A percentile compares a stretch with the other conserved stretches of the same genome.
These are phyloP conservation scores for Avicennia marina DNA, from an alignment of 257 asterid genomes.

Conservation along the genomic window DNA sequence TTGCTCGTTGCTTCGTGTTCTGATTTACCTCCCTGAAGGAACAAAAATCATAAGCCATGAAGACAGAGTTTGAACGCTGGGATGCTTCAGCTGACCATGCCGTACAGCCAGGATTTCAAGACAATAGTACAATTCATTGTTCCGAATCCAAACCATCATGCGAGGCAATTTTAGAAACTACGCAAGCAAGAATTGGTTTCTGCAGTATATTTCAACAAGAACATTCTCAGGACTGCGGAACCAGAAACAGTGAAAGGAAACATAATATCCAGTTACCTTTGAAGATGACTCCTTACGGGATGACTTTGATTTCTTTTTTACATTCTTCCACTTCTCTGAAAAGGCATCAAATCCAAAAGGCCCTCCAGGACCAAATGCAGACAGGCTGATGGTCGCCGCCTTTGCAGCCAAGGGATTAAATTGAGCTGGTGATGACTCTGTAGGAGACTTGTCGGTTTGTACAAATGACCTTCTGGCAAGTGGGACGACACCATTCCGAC, in stretches of 20 bases:
- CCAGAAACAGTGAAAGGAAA: constrained; percentile 10
- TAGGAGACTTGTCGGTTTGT: constrained; percentile 33
- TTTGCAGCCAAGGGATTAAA: constrained; percentile 90
- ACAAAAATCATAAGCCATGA: not conserved
- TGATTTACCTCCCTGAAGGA: constrained; percentile 53
- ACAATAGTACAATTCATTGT: too few relatives aligned
- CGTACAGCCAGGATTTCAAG: too few relatives aligned
- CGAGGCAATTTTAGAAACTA: too few relatives aligned
- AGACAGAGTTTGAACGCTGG: not conserved
- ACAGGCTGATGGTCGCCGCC: constrained; percentile 89
- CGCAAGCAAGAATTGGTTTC: too few relatives aligned
- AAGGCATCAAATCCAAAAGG: constrained; percentile 83
- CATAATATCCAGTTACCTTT: constrained; percentile 33
- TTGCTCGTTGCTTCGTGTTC: constrained; percentile 70
- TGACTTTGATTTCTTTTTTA: constrained; percentile 36
- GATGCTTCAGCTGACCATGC: too few relatives aligned
- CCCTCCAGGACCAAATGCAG: constrained; percentile 78
- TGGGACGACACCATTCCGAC: constrained; percentile 88
- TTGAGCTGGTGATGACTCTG: constrained; percentile 47
- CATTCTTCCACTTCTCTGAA: constrained; percentile 56
- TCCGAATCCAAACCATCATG: too few relatives aligned
- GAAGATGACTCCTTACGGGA: constrained; percentile 40
- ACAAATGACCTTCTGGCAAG: constrained; percentile 54
- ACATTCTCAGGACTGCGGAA: not conserved
- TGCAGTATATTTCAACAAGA: too few relatives aligned